phyloP scores from a whole-genome alignment of 23 red algal genomes.

The Gracilaria caudata region DNA sequence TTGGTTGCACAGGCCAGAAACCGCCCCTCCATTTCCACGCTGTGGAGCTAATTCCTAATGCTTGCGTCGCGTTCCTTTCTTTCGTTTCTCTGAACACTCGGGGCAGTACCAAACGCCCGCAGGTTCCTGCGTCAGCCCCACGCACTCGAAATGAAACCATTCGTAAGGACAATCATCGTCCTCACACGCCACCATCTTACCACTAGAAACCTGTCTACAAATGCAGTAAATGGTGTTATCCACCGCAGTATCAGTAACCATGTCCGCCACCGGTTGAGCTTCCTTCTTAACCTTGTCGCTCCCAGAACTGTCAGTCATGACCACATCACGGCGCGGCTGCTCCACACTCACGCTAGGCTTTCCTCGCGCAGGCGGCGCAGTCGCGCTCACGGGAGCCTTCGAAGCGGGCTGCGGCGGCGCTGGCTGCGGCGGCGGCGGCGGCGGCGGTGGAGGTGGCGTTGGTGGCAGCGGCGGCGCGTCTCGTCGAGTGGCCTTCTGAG shows the following conservation, averaged over 20 bases:
- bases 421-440: not conserved
- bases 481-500: not conserved
- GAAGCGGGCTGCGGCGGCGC: not conserved
- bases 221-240: slow-evolving; percentile 44
- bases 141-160: slow-evolving; percentile 98
- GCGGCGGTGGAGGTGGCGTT: not conserved
- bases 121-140: slow-evolving; percentile 84
- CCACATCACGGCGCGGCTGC: not conserved
- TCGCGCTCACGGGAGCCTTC: not conserved
- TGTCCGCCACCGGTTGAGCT: not conserved
- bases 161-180: slow-evolving; percentile 89
- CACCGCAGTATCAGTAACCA: not conserved
- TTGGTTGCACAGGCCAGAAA: slow-evolving; percentile 6
- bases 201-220: slow-evolving; percentile 87
- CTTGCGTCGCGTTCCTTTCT: slow-evolving; percentile 14
- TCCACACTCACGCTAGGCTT: not conserved
- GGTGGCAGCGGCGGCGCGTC: not conserved
- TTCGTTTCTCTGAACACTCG: slow-evolving; percentile 56
- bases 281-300: not conserved
- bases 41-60: slow-evolving; percentile 14
- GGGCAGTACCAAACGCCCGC: slow-evolving; percentile 87
- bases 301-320: not conserved
- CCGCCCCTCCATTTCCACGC: not conserved
- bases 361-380: not conserved
- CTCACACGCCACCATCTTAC: slow-evolving; percentile 99